Evolutionary conservation across 2,329 filamentous ascomycete species (phyloP).

Genomic region (Botrytis squamosa): DNA sequence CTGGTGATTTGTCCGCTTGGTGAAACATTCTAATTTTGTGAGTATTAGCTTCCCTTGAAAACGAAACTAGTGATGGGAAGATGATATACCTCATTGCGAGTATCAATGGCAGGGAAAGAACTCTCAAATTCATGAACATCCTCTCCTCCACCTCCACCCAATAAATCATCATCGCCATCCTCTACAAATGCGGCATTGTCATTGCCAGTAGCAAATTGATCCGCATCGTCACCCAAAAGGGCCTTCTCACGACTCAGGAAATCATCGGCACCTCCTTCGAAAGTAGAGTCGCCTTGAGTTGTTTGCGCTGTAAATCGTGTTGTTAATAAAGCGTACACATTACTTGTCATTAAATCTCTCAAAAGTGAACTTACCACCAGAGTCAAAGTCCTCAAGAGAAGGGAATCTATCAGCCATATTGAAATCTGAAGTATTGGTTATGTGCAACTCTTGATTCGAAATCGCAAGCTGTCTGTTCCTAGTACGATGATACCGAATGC

Average conservation of each 20-base stretch:
- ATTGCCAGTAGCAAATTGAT: conserved; percentile 78
- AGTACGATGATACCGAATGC: conserved; percentile 1
- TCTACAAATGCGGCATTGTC: conserved; percentile 66
- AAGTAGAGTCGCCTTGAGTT: conserved; percentile 47
- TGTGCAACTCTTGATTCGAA: conserved; percentile 17
- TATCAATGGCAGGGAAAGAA: conserved; percentile 80
- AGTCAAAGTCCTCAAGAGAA: conserved; percentile 59
- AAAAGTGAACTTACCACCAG: conserved; percentile 43
- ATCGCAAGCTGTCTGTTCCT: conserved; percentile 22
- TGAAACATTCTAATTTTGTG: conserved; percentile 58
- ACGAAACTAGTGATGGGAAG: conserved; percentile 1
- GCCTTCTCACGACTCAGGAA: conserved; percentile 90
- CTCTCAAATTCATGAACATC: conserved; percentile 67
- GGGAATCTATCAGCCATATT: conserved; percentile 60
- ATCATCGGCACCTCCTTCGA: conserved; percentile 65
- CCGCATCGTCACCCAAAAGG: conserved; percentile 86
- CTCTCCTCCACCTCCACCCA: conserved; percentile 53
- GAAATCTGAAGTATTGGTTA: conserved; percentile 21
- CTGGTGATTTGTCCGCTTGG: conserved; percentile 81
- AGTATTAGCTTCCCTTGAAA: not conserved
- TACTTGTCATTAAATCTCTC: conserved; percentile 16
- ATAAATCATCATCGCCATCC: conserved; percentile 67
- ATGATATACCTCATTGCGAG: conserved; percentile 62
- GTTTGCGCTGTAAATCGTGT: conserved; percentile 60
- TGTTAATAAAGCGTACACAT: conserved; percentile 23